phyloP scores from a whole-genome alignment of 495 filamentous ascomycete genomes.

The Penicillium longicatenatum region DNA sequence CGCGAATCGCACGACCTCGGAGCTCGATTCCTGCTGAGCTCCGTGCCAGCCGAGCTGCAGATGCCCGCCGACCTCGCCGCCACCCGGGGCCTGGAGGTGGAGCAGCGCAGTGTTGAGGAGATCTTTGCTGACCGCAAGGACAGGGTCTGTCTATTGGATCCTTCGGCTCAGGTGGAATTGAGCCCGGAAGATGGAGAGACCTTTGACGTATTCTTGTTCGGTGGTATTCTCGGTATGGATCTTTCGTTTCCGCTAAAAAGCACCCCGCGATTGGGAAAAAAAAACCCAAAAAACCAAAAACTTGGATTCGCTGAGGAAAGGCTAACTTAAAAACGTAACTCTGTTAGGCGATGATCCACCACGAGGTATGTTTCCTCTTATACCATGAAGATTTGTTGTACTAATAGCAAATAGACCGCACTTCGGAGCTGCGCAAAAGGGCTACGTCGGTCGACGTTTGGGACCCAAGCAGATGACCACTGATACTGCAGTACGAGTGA shows the following conservation, averaged over 20 bases:
- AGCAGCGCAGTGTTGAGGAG: conserved; percentile 73
- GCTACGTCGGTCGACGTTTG: conserved; percentile 82
- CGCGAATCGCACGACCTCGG: conserved; percentile 70
- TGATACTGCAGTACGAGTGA: conserved; percentile 93
- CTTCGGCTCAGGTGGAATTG: conserved; percentile 75
- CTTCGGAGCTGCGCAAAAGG: conserved; percentile 91
- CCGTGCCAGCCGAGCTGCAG: conserved; percentile 66
- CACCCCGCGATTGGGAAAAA: background rate
- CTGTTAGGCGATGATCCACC: conserved; percentile 87
- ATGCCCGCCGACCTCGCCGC: conserved; percentile 63
- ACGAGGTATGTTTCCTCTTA: conserved; percentile 65
- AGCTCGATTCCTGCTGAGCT: conserved; percentile 80
- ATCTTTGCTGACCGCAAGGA: conserved; percentile 66
- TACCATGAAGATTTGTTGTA: background rate
- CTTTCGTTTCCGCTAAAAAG: background rate
- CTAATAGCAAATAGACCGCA: conserved; percentile 67
- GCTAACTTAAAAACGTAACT: conserved; percentile 8
- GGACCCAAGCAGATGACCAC: conserved; percentile 98
- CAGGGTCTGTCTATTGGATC: conserved; percentile 87
- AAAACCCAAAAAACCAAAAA: background rate
- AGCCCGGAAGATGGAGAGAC: conserved; percentile 75
- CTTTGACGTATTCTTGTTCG: conserved; percentile 94
- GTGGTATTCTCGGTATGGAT: conserved; percentile 85
- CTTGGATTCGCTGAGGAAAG: background rate
- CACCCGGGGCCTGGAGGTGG: conserved; percentile 63